These are phyloP conservation scores for Royoungia palumana DNA, from an alignment of 768 basidiomycete species.

Conservation along the genomic window DNA sequence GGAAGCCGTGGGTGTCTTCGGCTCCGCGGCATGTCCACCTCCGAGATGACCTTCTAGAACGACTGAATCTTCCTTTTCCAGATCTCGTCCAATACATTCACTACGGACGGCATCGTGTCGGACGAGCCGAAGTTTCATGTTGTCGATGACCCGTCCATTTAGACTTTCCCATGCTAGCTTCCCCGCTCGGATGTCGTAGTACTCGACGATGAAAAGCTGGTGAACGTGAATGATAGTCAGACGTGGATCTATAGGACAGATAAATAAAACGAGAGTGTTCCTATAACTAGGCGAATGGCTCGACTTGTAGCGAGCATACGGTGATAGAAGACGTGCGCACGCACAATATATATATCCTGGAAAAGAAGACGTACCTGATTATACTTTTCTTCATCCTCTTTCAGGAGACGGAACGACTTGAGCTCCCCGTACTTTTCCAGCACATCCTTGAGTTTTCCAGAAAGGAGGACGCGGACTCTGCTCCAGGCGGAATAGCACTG, in stretches of 20 bases:
- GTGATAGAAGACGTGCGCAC: constrained; percentile 1
- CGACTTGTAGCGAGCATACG: constrained; percentile 5
- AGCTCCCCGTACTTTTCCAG: constrained; percentile 32
- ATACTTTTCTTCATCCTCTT: constrained; percentile 23
- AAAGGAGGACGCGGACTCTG: constrained; percentile 23
- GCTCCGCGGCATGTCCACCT: constrained; percentile 34
- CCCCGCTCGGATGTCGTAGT: constrained; percentile 62
- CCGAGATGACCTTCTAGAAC: constrained; percentile 30
- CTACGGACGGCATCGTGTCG: constrained; percentile 31
- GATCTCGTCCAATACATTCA: constrained; percentile 19
- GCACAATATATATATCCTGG: not conserved
- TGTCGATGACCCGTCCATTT: constrained; percentile 47
- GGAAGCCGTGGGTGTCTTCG: constrained; percentile 35
- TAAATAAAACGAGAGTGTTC: not conserved
- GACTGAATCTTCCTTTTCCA: constrained; percentile 27
- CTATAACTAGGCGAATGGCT: constrained; percentile 3
- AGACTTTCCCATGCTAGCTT: constrained; percentile 49
- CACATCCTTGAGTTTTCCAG: constrained; percentile 29
- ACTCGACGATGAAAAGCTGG: constrained; percentile 59
- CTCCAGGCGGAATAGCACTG: constrained; percentile 23
- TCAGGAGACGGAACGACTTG: constrained; percentile 26
- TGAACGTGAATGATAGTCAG: constrained; percentile 16
- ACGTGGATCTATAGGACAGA: not conserved
- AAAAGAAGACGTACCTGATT: constrained; percentile 26
- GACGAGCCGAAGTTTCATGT: constrained; percentile 47